These are phyloP conservation scores for Hippophae rhamnoides DNA, from an alignment of 306 rosid species.

Conservation along the genomic window DNA sequence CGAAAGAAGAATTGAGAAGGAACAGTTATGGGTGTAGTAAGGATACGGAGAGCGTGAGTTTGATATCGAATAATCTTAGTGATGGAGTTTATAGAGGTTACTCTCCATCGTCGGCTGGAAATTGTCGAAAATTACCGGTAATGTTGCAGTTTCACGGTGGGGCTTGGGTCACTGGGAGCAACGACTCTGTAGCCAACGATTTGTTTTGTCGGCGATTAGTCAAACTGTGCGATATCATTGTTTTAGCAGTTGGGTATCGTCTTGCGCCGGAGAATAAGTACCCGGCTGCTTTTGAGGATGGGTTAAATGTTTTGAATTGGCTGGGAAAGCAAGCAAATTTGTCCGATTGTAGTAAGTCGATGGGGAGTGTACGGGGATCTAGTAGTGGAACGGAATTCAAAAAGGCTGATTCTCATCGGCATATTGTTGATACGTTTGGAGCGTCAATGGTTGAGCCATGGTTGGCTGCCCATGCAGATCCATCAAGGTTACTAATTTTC, in stretches of 20 bases:
- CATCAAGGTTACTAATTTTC: conserved; percentile 52
- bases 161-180: conserved; percentile 97
- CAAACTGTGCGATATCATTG: conserved; percentile 64
- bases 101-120: conserved; percentile 31
- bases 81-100: conserved; percentile 64
- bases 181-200: conserved; percentile 71
- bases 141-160: conserved; percentile 95
- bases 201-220: conserved; percentile 71
- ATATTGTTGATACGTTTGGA: conserved; percentile 73
- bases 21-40: conserved; percentile 30
- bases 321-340: conserved; percentile 83
- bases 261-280: conserved; percentile 82
- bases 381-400: conserved; percentile 37
- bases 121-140: conserved; percentile 52
- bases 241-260: conserved; percentile 70
- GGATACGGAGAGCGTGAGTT: conserved; percentile 48
- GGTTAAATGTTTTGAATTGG: conserved; percentile 87
- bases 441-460: conserved; percentile 89
- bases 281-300: conserved; percentile 90
- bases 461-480: conserved; percentile 91
- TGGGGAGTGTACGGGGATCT: conserved; percentile 35
- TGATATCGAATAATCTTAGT: conserved; percentile 26
- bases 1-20: conserved; percentile 34
- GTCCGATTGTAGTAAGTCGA: conserved; percentile 72
- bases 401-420: conserved; percentile 43